Evolutionary conservation across 2,329 filamentous ascomycete species (phyloP).

Genomic region (Colletotrichum euphorbiae): DNA sequence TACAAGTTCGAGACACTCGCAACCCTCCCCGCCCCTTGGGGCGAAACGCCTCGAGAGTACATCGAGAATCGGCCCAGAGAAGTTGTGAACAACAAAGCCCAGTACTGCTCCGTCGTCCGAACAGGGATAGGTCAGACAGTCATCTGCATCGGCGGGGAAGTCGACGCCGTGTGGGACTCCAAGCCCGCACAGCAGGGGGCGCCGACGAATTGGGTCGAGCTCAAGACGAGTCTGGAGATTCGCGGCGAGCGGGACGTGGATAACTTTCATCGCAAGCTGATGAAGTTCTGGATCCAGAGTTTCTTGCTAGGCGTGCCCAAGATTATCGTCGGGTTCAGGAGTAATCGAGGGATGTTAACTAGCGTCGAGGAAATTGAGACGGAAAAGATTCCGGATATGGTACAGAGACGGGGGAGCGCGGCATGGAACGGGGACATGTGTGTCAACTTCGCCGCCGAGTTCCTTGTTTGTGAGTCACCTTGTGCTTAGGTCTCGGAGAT

Average conservation of each 20-base stretch:
- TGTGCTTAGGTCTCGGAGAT: neutral
- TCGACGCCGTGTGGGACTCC: constrained; percentile 90
- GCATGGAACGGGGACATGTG: constrained; percentile 94
- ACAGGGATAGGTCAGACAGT: constrained; percentile 83
- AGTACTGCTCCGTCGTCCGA: constrained; percentile 94
- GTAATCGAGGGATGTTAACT: constrained; percentile 76
- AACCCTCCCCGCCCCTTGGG: constrained; percentile 81
- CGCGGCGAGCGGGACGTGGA: constrained; percentile 74
- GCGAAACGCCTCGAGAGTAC: constrained; percentile 75
- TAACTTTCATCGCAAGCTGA: constrained; percentile 87
- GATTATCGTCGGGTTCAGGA: constrained; percentile 90
- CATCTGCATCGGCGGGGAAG: constrained; percentile 89
- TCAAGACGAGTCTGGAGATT: constrained; percentile 89
- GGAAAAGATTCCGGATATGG: constrained; percentile 79
- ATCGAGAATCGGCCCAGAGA: constrained; percentile 81
- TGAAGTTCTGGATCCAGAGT: constrained; percentile 97
- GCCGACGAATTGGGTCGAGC: constrained; percentile 92
- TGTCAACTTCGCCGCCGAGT: constrained; percentile 86
- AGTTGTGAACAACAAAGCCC: constrained; percentile 87
- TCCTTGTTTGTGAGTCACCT: constrained; percentile 76
- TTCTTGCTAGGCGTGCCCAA: constrained; percentile 93
- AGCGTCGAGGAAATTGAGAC: constrained; percentile 84
- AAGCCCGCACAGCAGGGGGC: constrained; percentile 75
- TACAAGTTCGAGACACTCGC: constrained; percentile 97
- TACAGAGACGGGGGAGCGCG: constrained; percentile 72